Conservation (phyloP, 805 yeast genomes). For the Candida jianshihensis region DNA sequence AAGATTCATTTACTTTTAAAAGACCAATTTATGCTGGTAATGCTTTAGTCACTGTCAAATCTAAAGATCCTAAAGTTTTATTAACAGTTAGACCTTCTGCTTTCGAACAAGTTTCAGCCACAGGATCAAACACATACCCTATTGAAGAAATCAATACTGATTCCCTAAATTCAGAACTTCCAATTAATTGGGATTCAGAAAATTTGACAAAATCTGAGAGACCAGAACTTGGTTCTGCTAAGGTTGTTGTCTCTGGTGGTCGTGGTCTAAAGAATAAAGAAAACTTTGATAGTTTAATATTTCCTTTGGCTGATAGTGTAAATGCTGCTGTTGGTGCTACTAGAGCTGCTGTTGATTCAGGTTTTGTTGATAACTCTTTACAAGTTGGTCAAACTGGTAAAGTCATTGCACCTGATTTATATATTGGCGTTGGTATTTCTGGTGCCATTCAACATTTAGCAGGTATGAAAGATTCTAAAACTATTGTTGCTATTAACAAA, state of each 20-base stretch:
- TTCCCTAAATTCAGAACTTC: constrained; percentile 25
- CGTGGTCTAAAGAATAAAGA: constrained; percentile 89
- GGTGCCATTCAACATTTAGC: constrained; percentile 99
- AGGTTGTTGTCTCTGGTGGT: constrained; percentile 84
- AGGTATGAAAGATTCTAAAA: constrained; percentile 95
- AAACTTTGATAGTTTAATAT: constrained; percentile 67
- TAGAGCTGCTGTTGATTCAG: constrained; percentile 96
- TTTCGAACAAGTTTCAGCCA: constrained; percentile 44
- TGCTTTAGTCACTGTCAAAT: constrained; percentile 74
- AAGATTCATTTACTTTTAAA: constrained; percentile 62
- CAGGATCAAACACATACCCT: constrained; percentile 31
- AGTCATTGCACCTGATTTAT: constrained; percentile 93
- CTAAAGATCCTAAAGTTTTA: constrained; percentile 57
- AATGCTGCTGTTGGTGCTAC: constrained; percentile 99
- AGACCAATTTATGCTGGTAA: constrained; percentile 97
- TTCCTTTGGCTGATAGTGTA: constrained; percentile 77
- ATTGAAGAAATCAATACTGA: constrained; percentile 39
- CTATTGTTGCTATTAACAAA: constrained; percentile 89
- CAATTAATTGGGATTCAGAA: constrained; percentile 68
- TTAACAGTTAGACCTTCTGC: constrained; percentile 84
- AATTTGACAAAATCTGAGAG: constrained; percentile 71
- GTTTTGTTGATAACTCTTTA: constrained; percentile 90
- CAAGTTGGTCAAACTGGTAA: constrained; percentile 99
- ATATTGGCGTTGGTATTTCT: constrained; percentile 88
- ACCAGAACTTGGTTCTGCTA: constrained; percentile 86